Base-by-base conservation (phyloP, 2,329 filamentous ascomycete genomes). In the Balansia obtecta region DNA sequence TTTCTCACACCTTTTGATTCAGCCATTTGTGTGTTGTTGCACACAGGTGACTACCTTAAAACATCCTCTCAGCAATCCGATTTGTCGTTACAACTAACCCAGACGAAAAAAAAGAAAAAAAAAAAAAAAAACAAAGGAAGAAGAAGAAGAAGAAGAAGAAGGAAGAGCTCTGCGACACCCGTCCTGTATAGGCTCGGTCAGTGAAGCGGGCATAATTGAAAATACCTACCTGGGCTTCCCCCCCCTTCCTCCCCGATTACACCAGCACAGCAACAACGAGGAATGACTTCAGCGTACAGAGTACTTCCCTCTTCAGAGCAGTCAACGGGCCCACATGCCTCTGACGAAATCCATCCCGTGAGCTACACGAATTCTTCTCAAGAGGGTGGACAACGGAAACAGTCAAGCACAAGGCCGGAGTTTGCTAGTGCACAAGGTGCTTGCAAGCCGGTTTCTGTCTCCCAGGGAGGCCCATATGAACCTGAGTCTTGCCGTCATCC, bases 341-440 rank as follows among this genome's bases (percentile, higher is more conserved):
- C 61, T 58, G 53, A 60, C 44, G 56, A 54, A 50, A 59, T 56
- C 48, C 57, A 58, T 56, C 51, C 58, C 51, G 54, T 56, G 53
- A 64, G 62, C 62, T 65, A 64, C 62, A 64, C 63, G 56, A 63
- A 56, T 51, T 38, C 55, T 49, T 54, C 57, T 41, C 48, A 52
- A 52, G 52, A 57, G 52, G 57, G 54, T 53, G 52, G 57, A 51
- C 56, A 53, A 50, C 58, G 61, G 55, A 59, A 65, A 57, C 61
- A 62, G 58, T 59, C 61, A 58, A 48, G 52, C 54, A 58, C 53
- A 53, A 53, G 57, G 53, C 48, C 58, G 49, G 61, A 57, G 52
- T 57, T 61, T 50, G 52, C 56, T 54, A 55, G 53, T 51, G 58
- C 59, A 55, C 57, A 54, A 45, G 34, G 59, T 54, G 57, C 61